These are phyloP conservation scores for Daldinia sp. DNA, from an alignment of 2,329 filamentous ascomycete genomes.

Conservation along the genomic window DNA sequence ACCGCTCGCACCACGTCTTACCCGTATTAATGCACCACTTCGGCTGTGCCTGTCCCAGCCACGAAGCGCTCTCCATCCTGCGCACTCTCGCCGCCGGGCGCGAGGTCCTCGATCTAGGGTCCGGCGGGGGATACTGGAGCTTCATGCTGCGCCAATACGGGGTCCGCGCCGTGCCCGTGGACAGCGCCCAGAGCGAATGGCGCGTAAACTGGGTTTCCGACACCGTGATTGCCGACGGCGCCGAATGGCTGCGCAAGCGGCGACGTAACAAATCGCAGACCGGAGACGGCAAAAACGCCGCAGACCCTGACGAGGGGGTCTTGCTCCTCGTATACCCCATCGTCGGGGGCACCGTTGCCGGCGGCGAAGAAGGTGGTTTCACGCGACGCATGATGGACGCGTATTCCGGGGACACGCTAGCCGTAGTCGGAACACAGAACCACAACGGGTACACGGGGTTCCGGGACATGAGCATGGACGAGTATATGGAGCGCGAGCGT, in stretches of 20 bases:
- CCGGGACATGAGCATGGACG: conserved; percentile 67
- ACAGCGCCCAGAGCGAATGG: conserved; percentile 74
- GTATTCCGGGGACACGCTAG: conserved; percentile 70
- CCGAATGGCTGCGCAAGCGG: conserved; percentile 62
- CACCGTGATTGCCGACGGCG: conserved; percentile 69
- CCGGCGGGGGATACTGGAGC: conserved; percentile 79
- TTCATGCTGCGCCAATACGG: conserved; percentile 71
- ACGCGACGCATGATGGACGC: conserved; percentile 68
- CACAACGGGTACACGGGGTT: conserved; percentile 78
- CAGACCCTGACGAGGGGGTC: conserved; percentile 56
- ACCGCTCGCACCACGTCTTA: conserved; percentile 68
- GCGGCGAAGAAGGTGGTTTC: conserved; percentile 70
- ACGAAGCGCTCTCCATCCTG: conserved; percentile 70
- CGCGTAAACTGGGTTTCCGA: conserved; percentile 73
- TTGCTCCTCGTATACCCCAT: conserved; percentile 78
- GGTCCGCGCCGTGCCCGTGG: conserved; percentile 65
- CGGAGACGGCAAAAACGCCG: neutral
- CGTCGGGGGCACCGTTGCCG: conserved; percentile 69
- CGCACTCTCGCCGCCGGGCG: conserved; percentile 62
- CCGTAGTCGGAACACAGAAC: conserved; percentile 80
- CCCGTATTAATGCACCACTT: conserved; percentile 83
- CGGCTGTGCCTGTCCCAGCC: conserved; percentile 74
- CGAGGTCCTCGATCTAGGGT: conserved; percentile 71
- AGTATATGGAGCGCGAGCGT: conserved; percentile 64
- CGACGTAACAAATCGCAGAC: conserved; percentile 33